Evolutionary conservation across 2,329 filamentous ascomycete species (phyloP).

Genomic region (Mollisiaceae sp.): DNA sequence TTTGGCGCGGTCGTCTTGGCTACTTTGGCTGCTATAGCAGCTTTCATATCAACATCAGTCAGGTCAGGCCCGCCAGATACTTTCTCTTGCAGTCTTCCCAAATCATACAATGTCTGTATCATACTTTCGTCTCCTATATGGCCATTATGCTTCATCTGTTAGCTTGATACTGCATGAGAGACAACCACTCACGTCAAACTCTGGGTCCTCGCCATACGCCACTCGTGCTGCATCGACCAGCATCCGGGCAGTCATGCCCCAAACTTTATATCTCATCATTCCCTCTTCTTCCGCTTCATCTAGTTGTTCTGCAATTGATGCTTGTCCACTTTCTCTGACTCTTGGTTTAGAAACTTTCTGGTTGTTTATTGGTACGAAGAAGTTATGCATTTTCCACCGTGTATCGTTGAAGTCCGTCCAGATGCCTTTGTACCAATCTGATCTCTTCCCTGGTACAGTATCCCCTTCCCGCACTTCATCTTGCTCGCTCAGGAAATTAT

Average conservation of each 20-base stretch:
- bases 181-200: conserved; percentile 66
- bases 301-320: conserved; percentile 49
- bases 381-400: conserved; percentile 89
- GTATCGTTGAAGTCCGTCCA: conserved; percentile 82
- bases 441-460: conserved; percentile 37
- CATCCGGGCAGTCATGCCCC: conserved; percentile 93
- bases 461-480: conserved; percentile 57
- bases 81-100: conserved; percentile 59
- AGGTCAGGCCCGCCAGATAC: conserved; percentile 55
- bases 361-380: conserved; percentile 80
- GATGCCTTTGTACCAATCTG: conserved; percentile 78
- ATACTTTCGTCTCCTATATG: conserved; percentile 62
- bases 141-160: conserved; percentile 36
- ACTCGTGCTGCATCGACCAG: conserved; percentile 85
- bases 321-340: conserved; percentile 47
- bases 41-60: conserved; percentile 54
- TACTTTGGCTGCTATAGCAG: conserved; percentile 39
- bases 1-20: conserved; percentile 14
- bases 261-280: conserved; percentile 76
- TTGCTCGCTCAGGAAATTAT: conserved; percentile 72
- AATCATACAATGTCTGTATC: conserved; percentile 59
- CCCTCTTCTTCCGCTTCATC: conserved; percentile 53
- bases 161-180: conserved; percentile 47
- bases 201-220: conserved; percentile 81
- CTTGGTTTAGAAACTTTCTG: conserved; percentile 69